Conservation (phyloP, 805 yeast genomes). For the Ogataea methanolica region DNA sequence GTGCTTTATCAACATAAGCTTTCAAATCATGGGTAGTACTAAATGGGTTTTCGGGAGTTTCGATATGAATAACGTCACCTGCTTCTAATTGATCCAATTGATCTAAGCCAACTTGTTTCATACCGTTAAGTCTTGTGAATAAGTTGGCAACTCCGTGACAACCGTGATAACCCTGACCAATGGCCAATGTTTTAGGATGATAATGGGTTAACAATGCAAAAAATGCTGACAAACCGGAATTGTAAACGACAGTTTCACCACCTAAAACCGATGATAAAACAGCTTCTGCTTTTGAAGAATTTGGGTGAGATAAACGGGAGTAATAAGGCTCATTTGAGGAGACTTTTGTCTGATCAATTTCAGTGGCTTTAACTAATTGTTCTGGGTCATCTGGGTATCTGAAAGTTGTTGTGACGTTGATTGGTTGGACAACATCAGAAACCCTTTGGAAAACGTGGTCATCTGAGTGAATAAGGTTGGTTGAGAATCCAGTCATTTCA, state of each 20-base stretch:
- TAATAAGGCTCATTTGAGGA: conserved; percentile 41
- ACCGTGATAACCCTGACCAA: conserved; percentile 85
- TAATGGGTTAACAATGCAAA: conserved; percentile 64
- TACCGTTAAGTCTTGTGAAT: conserved; percentile 54
- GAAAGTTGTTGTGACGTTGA: conserved; percentile 77
- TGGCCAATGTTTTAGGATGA: conserved; percentile 67
- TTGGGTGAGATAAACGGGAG: conserved; percentile 75
- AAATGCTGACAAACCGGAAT: conserved; percentile 80
- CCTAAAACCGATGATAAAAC: conserved; percentile 56
- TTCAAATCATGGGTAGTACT: conserved; percentile 63
- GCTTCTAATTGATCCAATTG: conserved; percentile 43
- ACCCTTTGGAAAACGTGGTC: conserved; percentile 49
- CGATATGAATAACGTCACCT: conserved; percentile 80
- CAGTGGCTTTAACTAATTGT: conserved; percentile 44
- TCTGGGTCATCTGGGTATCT: conserved; percentile 59
- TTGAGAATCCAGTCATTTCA: conserved; percentile 44
- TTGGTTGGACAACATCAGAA: conserved; percentile 71
- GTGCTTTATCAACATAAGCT: conserved; percentile 66
- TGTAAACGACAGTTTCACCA: conserved; percentile 64
- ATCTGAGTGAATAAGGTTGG: conserved; percentile 68
- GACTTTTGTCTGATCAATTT: conserved; percentile 13
- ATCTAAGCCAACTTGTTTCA: conserved; percentile 46
- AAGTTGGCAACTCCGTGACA: conserved; percentile 66
- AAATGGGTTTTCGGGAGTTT: conserved; percentile 85
- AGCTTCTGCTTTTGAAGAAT: conserved; percentile 60